Evolutionary conservation across 1,284 basidiomycete genomes (phyloP).

Genomic region (Puccinia novopanici): DNA sequence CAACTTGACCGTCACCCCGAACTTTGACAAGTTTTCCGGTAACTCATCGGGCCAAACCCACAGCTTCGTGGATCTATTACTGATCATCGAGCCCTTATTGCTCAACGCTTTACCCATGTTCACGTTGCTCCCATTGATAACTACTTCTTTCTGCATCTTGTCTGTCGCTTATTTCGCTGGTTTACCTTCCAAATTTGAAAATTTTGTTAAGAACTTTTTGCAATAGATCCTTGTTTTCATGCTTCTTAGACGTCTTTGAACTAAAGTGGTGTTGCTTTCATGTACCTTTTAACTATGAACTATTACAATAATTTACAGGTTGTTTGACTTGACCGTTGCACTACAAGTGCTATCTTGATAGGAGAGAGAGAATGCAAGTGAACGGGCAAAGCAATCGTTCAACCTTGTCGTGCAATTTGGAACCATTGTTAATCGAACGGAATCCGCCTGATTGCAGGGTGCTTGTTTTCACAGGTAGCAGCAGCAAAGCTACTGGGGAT

Average conservation of each 20-base stretch:
- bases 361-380: neutral
- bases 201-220: neutral
- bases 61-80: neutral
- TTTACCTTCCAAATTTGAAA: constrained; percentile 8
- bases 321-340: neutral
- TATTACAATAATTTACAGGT: neutral
- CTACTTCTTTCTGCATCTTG: neutral
- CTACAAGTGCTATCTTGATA: neutral
- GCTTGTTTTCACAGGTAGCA: constrained; percentile 55
- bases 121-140: neutral
- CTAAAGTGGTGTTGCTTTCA: neutral
- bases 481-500: constrained; percentile 62
- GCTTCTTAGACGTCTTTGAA: neutral
- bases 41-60: neutral
- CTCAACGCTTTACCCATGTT: constrained; percentile 8
- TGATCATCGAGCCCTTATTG: constrained; percentile 3
- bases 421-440: constrained; percentile 35
- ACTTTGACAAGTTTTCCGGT: constrained; percentile 14
- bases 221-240: neutral
- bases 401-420: neutral
- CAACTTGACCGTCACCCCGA: constrained; percentile 16
- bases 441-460: constrained; percentile 27
- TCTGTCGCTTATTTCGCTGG: neutral
- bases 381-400: neutral
- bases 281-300: neutral